Base-by-base conservation (phyloP, 2,329 filamentous ascomycete species). In the Didymellaceae sp. region DNA sequence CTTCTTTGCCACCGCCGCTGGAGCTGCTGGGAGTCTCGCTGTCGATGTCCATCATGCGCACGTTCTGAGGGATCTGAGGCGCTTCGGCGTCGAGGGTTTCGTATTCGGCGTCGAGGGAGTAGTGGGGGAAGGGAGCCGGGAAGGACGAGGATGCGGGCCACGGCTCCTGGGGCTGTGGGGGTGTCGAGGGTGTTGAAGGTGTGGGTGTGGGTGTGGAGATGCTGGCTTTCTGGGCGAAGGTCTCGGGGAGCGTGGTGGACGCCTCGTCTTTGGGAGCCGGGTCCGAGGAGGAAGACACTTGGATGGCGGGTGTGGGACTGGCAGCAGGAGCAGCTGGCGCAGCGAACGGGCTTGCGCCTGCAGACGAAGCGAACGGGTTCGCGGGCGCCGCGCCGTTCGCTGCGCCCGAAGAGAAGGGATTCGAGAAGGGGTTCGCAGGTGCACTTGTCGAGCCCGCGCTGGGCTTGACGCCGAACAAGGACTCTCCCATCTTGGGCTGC, bases 71-170 rank as follows among this genome's bases (percentile, higher is more conserved):
- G 33, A 82, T 80, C 22, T 75, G 74, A 0, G 82, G 81, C 2
- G 63, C 74, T 8, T 74, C 74, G 14, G 74, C 71, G 55, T 90
- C 90, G 20, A 97, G 82, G 4, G 88, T 89, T 74, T 99, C 94
- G 75, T 90, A 96, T 67, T 96, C 93, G 42, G 93, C 93, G 62
- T 97, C 94, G 41, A 87, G 80, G 77, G 91, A 90, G 67, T 88
- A 89, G 22, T 82, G 77, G 0, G 90, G 88, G 74, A 92, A 97
- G 0, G 91, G 79, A 1, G 78, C 54, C 0, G 90, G 89, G 59
- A 89, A 87, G 0, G 80, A 75, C 1, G 84, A 79, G 30, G 79
- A 75, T 10, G 81, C 68, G 0, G 93, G 93, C 92, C 92, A 97
- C 7, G 90, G 87, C 59, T 91, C 84, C 1, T 82, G 76, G 34